Evolutionary conservation across 345 rosid species (phyloP).

Genomic region (Diplotaxis tenuifolia): DNA sequence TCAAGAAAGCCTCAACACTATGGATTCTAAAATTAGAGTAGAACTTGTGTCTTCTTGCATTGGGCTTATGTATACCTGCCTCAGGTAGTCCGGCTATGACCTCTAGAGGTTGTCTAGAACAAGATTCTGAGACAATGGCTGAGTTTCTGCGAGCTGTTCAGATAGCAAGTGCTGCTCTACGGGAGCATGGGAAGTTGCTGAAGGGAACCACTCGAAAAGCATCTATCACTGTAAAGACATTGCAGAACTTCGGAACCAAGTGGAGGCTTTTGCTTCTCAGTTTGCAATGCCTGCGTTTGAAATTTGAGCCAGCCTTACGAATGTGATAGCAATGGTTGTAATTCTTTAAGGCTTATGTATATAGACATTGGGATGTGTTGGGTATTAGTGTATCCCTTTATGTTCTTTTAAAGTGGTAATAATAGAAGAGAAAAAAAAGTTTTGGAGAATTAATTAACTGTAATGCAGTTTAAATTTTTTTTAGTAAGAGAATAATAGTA

Average conservation of each 20-base stretch:
- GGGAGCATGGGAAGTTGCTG: slow-evolving; percentile 60
- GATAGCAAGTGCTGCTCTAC: slow-evolving; percentile 55
- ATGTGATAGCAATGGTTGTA: slow-evolving; percentile 1
- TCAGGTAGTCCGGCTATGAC: slow-evolving; percentile 97
- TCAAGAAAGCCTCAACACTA: not conserved
- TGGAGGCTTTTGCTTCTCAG: slow-evolving; percentile 75
- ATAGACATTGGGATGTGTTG: slow-evolving; percentile 19
- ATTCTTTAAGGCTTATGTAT: slow-evolving; percentile 17
- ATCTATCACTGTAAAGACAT: slow-evolving; percentile 63
- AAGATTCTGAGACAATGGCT: slow-evolving; percentile 79
- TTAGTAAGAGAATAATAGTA: slow-evolving; percentile 1
- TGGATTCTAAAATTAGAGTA: not conserved
- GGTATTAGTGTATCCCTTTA: slow-evolving; percentile 1
- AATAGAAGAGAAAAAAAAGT: not conserved
- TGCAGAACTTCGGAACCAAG: slow-evolving; percentile 55
- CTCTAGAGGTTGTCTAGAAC: slow-evolving; percentile 85
- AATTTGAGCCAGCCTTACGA: slow-evolving; percentile 39
- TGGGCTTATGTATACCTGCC: not conserved
- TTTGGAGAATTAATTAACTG: slow-evolving; percentile 19
- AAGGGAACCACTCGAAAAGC: slow-evolving; percentile 54
- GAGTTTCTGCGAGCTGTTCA: slow-evolving; percentile 79
- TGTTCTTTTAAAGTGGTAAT: slow-evolving; percentile 23
- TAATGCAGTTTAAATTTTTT: slow-evolving; percentile 2
- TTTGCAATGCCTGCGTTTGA: slow-evolving; percentile 88
- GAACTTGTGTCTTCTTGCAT: not conserved